Base-by-base conservation (phyloP, 306 rosid species). In the Neltuma alba region DNA sequence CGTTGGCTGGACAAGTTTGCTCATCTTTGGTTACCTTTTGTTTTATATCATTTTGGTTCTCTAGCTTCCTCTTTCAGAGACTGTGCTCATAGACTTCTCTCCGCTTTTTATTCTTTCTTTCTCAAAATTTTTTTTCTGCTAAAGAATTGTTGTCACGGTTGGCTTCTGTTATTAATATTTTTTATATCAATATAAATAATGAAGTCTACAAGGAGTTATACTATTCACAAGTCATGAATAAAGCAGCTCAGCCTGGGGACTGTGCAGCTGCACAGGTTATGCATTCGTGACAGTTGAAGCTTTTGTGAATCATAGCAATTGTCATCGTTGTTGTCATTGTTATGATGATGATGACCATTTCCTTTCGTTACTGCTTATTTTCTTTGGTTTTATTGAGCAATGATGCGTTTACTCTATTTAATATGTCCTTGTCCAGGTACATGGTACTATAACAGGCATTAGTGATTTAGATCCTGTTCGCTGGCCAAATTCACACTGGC, bases 401-500 rank as follows among this genome's bases (percentile, higher is more conserved):
- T 30, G 37, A 75, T 57, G 27, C 36, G 55, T 36, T 62, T 76
- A 30, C 74, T 81, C 41, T 76, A 58, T 83, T 42, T 25, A 69
- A 45, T 57, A 63, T 81, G 55, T 76, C 60, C 72, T 74, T 80
- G 72, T 78, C 76, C 87, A 91, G 95, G 45, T 91, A 88, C 85
- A 88, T 91, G 95, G 95, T 78, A 91, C 95, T 41, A 91, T 91
- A 55, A 91, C 95, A 75, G 92, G 92, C 37, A 88, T 88, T 78
- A 80, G 91, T 80, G 95, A 91, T 78, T 80, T 91, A 47, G 92
- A 91, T 83, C 84, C 91, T 10, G 87, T 82, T 81, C 92, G 92
- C 83, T 91, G 95, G 95, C 75, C 86, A 75, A 91, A 87, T 80
- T 91, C 95, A 76, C 89, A 91, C 71, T 91, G 95, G 95, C 95